Conservation (phyloP, 1,284 basidiomycete genomes). For the Papiliotrema terrestris region DNA sequence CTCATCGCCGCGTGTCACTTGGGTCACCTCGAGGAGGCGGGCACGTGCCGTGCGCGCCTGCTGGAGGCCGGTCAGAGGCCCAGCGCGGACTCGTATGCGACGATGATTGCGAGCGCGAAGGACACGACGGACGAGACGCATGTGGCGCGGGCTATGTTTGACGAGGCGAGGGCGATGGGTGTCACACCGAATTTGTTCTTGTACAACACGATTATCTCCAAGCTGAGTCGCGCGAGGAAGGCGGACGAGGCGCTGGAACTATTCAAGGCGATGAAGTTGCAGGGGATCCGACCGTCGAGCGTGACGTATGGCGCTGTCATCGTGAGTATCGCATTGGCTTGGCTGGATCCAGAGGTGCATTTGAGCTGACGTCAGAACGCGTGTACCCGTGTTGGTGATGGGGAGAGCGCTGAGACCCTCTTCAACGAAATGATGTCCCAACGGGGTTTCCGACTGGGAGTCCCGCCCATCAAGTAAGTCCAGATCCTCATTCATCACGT, state of each 20-base stretch:
- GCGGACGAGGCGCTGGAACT: conserved; percentile 80
- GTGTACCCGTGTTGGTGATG: conserved; percentile 89
- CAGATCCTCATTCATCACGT: background rate
- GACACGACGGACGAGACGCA: conserved; percentile 91
- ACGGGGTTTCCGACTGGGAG: conserved; percentile 75
- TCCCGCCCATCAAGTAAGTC: conserved; percentile 69
- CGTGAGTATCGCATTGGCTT: conserved; percentile 51
- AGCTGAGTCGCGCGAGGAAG: conserved; percentile 86
- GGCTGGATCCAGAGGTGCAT: no score
- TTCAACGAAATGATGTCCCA: conserved; percentile 80
- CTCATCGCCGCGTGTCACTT: conserved; percentile 75
- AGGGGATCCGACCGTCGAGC: conserved; percentile 64
- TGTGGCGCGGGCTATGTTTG: conserved; percentile 76
- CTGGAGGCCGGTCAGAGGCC: conserved; percentile 73
- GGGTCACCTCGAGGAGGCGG: conserved; percentile 73
- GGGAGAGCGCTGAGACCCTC: conserved; percentile 71
- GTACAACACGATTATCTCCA: conserved; percentile 94
- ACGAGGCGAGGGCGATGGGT: conserved; percentile 68
- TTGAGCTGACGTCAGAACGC: conserved; percentile 53
- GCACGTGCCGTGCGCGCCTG: conserved; percentile 74
- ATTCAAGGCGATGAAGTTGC: conserved; percentile 70
- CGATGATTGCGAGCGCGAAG: conserved; percentile 78
- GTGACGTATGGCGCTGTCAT: conserved; percentile 97
- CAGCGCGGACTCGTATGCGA: conserved; percentile 83
- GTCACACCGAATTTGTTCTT: conserved; percentile 78